Evolutionary conservation across 2,329 filamentous ascomycete species (phyloP), one percentile per base, ranked within the genome.

Genomic region (Stachybotrys echinatus): DNA sequence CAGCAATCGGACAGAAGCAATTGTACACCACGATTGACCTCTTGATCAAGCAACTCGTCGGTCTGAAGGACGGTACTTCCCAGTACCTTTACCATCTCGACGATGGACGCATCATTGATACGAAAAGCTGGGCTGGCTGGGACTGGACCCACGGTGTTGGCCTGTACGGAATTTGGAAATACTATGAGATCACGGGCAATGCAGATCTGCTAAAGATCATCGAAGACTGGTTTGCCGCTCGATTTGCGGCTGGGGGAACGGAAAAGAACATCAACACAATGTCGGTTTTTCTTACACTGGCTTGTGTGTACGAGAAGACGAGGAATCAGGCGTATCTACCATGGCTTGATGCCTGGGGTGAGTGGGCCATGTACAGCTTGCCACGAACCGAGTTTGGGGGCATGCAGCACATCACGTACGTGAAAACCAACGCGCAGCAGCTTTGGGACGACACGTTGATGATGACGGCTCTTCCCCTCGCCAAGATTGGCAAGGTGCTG

Each of bases 261-360:
- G 89, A 86, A 37, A 92, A 92, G 65, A 92, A 92, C 66, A 90
- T 90, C 75, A 91, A 90, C 72, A 91, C 88, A 17, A 90, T 92
- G 87, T 83, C 85, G 12, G 84, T 84, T 1, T 88, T 92, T 65
- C 71, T 91, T 18, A 89, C 88, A 0, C 75, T 92, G 1, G 87
- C 88, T 1, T 84, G 83, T 61, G 75, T 92, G n/a, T 92, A 92
- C 60, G 88, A 92, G 66, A 81, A 84, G 64, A 89, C 84, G 0
- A 70, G 77, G 7, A 84, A 89, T 59, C 73, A 76, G 54, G 81
- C 79, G 0, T 91, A 89, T 61, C 71, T 88, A 6, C 85, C 87
- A 0, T 92, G 87, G 87, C 74, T 92, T 5, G 88, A 92, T 59
- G 75, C 78, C 44, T 92, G 88, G 89, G 88, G 83, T 4, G 88